Evolutionary conservation across 2,329 filamentous ascomycete species (phyloP).

Genomic region (Ophiocordyceps polyrhachis-furcata): DNA sequence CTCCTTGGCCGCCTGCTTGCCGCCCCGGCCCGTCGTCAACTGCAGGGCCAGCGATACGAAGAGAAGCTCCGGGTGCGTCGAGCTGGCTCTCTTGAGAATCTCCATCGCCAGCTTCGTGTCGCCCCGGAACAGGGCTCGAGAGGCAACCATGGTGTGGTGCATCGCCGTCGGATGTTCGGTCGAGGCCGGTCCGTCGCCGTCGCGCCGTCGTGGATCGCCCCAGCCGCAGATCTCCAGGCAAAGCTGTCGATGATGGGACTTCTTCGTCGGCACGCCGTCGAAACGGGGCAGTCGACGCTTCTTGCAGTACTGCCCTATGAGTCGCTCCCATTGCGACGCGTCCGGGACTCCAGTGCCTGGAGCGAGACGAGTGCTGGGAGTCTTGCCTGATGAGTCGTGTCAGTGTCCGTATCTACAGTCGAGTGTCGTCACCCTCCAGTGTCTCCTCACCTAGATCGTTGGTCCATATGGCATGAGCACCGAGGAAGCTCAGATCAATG

Average conservation of each 20-base stretch:
- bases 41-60: slow-evolving; percentile 52
- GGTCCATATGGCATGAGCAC: slow-evolving; percentile 54
- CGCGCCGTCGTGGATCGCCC: slow-evolving; percentile 36
- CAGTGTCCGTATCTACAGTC: neutral
- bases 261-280: slow-evolving; percentile 42
- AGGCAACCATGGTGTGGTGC: slow-evolving; percentile 57
- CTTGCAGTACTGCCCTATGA: slow-evolving; percentile 44
- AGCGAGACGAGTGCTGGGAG: slow-evolving; percentile 26
- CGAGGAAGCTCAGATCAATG: slow-evolving; percentile 58
- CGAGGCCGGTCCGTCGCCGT: slow-evolving; percentile 23
- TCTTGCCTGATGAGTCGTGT: slow-evolving; percentile 20
- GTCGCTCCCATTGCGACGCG: slow-evolving; percentile 36
- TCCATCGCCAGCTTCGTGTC: slow-evolving; percentile 49
- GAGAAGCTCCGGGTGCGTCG: slow-evolving; percentile 41
- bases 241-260: slow-evolving; percentile 52
- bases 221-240: slow-evolving; percentile 60
- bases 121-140: slow-evolving; percentile 56
- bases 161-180: slow-evolving; percentile 31
- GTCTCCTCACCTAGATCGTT: slow-evolving; percentile 40
- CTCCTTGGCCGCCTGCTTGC: slow-evolving; percentile 23
- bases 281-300: slow-evolving; percentile 43
- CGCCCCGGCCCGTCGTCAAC: slow-evolving; percentile 32
- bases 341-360: slow-evolving; percentile 27
- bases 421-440: neutral
- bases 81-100: slow-evolving; percentile 49